Evolutionary conservation across 2,329 filamentous ascomycete species (phyloP).

Genomic region (Bipolaris gigantea): DNA sequence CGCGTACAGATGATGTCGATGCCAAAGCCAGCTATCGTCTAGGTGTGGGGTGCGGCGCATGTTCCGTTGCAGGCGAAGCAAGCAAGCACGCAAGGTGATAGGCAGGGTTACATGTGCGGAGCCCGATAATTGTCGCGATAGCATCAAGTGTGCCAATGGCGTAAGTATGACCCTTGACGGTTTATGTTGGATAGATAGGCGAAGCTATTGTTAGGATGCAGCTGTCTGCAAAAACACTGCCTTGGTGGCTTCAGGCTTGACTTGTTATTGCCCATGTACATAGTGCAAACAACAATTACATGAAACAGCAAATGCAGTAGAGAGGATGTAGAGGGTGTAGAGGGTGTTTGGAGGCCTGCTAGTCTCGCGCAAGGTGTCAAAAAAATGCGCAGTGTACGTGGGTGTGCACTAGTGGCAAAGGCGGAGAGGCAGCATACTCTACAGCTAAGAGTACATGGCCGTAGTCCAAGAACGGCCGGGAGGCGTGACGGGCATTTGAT

Average conservation of each 20-base stretch:
- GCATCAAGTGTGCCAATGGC: neutral
- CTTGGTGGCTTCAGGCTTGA: neutral
- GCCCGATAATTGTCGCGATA: neutral
- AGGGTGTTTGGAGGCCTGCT: neutral
- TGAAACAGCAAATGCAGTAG: neutral
- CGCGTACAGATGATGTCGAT: conserved; percentile 2
- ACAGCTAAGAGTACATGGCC: too few relatives aligned
- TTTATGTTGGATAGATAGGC: neutral
- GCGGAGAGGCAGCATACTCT: neutral
- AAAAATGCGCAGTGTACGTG: neutral
- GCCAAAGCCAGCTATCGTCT: neutral
- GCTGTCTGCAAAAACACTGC: neutral
- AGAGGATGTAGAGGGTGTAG: neutral
- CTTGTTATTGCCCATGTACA: neutral
- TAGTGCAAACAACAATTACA: neutral
- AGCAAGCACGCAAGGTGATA: neutral
- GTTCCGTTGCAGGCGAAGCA: conserved; percentile 4
- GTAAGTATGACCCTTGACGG: neutral
- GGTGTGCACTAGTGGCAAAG: neutral
- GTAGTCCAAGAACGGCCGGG: neutral
- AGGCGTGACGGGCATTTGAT: neutral
- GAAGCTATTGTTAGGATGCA: neutral
- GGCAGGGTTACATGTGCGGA: conserved; percentile 1
- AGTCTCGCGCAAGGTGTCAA: neutral
- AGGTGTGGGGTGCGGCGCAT: conserved; percentile 3